Conservation (phyloP, 2,329 filamentous ascomycete genomes). For the Lasiodiplodia theobromae region DNA sequence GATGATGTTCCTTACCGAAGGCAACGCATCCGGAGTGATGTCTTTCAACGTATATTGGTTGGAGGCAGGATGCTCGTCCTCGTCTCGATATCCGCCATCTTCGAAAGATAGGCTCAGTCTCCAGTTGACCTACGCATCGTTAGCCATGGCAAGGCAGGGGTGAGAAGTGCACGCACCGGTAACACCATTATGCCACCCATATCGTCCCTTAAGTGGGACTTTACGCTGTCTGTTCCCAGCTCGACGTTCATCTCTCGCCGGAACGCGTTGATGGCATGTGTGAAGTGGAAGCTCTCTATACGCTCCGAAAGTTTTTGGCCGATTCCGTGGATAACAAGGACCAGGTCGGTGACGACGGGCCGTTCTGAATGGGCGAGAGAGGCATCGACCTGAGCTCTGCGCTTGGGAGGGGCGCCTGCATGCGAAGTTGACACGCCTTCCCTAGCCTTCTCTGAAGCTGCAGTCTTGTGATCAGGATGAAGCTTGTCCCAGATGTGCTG, state of each 20-base stretch:
- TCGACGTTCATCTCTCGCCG: slow-evolving; percentile 87
- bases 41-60: slow-evolving; percentile 78
- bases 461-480: slow-evolving; percentile 61
- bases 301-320: slow-evolving; percentile 95
- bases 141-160: background rate
- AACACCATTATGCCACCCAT: slow-evolving; percentile 92
- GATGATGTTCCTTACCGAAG: slow-evolving; percentile 88
- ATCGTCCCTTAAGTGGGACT: slow-evolving; percentile 74
- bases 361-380: slow-evolving; percentile 69
- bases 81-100: slow-evolving; percentile 66
- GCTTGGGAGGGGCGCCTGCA: slow-evolving; percentile 50
- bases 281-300: slow-evolving; percentile 97
- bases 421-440: slow-evolving; percentile 55
- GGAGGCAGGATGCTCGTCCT: slow-evolving; percentile 61
- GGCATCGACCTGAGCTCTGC: slow-evolving; percentile 56
- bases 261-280: slow-evolving; percentile 91
- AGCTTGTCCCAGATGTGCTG: slow-evolving; percentile 76
- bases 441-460: slow-evolving; percentile 51
- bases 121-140: slow-evolving; percentile 75
- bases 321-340: slow-evolving; percentile 93
- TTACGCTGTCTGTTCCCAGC: slow-evolving; percentile 75
- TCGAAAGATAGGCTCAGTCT: slow-evolving; percentile 87
- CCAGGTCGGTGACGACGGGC: slow-evolving; percentile 81
- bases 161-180: slow-evolving; percentile 56
- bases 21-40: slow-evolving; percentile 89